A percentile compares a stretch with the other conserved stretches of the same genome.
These are phyloP conservation scores for Lepidium sativum DNA, from an alignment of 345 rosid genomes.

Conservation along the genomic window DNA sequence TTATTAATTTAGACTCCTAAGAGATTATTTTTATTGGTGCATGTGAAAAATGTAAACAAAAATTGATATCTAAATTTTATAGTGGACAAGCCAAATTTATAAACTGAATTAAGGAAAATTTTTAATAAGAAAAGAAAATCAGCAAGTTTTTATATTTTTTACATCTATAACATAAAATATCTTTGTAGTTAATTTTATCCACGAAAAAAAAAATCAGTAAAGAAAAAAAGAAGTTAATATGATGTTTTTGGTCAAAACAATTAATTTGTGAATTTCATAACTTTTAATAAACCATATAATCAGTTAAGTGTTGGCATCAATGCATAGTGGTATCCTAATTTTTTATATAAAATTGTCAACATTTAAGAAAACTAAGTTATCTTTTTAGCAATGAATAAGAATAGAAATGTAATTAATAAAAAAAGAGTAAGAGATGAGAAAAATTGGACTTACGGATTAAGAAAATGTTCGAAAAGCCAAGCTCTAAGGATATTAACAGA, in stretches of 20 bases:
- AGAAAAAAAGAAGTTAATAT: neutral
- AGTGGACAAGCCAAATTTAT: neutral
- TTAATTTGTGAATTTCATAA: neutral
- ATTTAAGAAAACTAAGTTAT: neutral
- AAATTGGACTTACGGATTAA: constrained; percentile 72
- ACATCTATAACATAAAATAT: too few relatives aligned
- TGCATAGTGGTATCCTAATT: neutral
- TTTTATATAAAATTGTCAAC: neutral
- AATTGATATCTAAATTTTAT: neutral
- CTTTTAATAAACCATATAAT: neutral
- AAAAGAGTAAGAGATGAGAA: neutral
- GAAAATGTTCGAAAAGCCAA: constrained; percentile 97
- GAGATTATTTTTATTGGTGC: neutral
- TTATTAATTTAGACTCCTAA: neutral
- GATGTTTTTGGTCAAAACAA: too few relatives aligned
- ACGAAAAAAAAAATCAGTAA: neutral
- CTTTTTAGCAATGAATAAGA: neutral
- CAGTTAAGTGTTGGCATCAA: neutral
- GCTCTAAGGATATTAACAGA: constrained; percentile 94
- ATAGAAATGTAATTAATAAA: neutral
- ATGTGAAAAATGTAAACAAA: neutral
- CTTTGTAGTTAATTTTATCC: too few relatives aligned
- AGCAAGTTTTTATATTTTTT: too few relatives aligned
- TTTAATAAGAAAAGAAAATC: too few relatives aligned
- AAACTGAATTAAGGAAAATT: too few relatives aligned